Base-by-base conservation (phyloP, 2,329 filamentous ascomycete genomes). In the Colletotrichum chlorophyti region DNA sequence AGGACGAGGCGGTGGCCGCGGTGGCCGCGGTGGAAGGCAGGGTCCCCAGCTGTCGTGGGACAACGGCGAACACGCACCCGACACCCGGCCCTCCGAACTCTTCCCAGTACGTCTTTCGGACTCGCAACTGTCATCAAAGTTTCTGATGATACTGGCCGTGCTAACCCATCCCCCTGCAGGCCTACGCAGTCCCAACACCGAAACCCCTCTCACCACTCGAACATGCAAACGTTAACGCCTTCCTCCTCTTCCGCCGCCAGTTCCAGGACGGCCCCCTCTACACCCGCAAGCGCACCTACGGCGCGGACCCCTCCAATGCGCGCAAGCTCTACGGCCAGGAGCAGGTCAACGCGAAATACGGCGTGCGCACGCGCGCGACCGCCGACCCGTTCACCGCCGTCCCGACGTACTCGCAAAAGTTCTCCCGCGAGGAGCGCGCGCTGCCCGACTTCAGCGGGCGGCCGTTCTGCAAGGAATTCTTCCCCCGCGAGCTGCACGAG, bases 371-470 rank as follows among this genome's bases (percentile, higher is more conserved):
- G 71, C 82, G 80, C 65, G 83, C 83, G 32, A 83, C 80, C 11
- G 65, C 82, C 46, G 83, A 86, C 68, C 82, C 83, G 17, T 87
- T 87, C 69, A 79, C 76, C n/a, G 76, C 80, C 35, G 78, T 86
- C 53, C 82, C 82, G n/a, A 81, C 80, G 59, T 86, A 84, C 72
- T 83, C 81, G 38, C 78, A 84, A 64, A 78, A 78, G 55, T 85
- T 86, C 66, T 72, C 77, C 31, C 76, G 77, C 58, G 74, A 78
- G 37, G 79, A 83, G 53, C 76, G 83, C 40, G 76, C 78, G 3
- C 73, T 86, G 46, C 84, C 84, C 4, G 82, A 86, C 63, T 78
- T 85, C 64, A 75, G 74, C 7, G 73, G 74, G 4, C 75, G 79
- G 27, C 79, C 81, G 1, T 80, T 84, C 58, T 80, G 75, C 59